Base-by-base conservation (phyloP, 306 rosid species). In the Canavalia gladiata region DNA sequence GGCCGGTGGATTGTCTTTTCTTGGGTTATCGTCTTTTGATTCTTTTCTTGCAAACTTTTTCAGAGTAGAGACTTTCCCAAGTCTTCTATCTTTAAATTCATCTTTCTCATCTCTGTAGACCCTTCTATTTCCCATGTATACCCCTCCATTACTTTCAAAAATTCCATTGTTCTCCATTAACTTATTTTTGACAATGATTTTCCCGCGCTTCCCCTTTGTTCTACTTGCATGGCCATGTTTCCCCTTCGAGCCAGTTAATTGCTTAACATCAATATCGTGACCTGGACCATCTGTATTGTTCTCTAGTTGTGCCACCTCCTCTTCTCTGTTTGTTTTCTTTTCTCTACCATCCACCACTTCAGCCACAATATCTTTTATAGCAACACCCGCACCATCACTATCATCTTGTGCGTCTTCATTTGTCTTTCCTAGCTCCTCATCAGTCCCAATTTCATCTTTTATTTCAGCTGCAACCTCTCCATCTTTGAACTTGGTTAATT, bases 171-270 rank as follows among this genome's bases (percentile, higher is more conserved):
- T 85, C 78, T 83, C 88, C 74, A 43, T 35, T 74, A 83, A 57
- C 59, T 81, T 83, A 25, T 66, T 74, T 81, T 74, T 86, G 7
- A 87, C 81, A 3, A 75, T 75, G 52, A 8, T 50, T 76, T 86
- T 89, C 98, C 90, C 76, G 45, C 64, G 84, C 72, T 84, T 86
- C 33, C 81, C 93, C 77, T 52, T 89, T 0, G 77, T 37, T 80
- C 87, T 77, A 64, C 82, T 63, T 0, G 47, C 7, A 73, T 28
- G 83, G 54, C 76, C 84, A 60, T 77, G 86, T 81, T 76, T 90
- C 82, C 84, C 84, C 76, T 87, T 78, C 35, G 37, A 25, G 2
- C 59, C 70, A 2, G 72, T 51, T 72, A 39, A 71, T 74, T 68
- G 59, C 51, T 76, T 77, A 67, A 8, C 62, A 60, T 47, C 29